These are phyloP conservation scores for Calonectria multiphialidica DNA, from an alignment of 2,329 filamentous ascomycete species.

Conservation along the genomic window DNA sequence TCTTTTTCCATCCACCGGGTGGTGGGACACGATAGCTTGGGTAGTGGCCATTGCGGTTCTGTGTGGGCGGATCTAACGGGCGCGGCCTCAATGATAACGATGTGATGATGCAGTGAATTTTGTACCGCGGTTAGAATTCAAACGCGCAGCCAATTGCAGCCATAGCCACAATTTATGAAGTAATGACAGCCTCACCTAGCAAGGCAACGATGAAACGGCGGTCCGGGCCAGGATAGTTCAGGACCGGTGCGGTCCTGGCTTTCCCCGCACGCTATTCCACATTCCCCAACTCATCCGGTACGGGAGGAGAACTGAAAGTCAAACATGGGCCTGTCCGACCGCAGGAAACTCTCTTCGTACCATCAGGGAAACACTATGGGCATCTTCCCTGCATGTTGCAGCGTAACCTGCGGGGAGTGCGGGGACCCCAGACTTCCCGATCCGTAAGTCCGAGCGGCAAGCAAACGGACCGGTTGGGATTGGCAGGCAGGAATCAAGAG, in stretches of 20 bases:
- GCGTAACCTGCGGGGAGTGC: background rate
- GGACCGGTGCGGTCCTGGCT: background rate
- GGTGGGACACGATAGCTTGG: slow-evolving; percentile 21
- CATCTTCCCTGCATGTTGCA: background rate
- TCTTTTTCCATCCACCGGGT: slow-evolving; percentile 19
- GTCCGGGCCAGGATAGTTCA: background rate
- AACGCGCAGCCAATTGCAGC: background rate
- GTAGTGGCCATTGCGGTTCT: background rate
- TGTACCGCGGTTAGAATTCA: background rate
- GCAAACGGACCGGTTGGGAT: background rate
- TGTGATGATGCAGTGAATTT: background rate
- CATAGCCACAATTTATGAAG: background rate
- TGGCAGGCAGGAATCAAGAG: background rate
- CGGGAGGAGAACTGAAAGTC: background rate
- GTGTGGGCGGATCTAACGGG: background rate
- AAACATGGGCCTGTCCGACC: background rate
- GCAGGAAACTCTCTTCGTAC: background rate
- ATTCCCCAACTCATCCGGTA: background rate
- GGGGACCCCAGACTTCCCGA: background rate
- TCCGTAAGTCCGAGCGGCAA: background rate
- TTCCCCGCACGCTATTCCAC: background rate
- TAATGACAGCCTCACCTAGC: background rate
- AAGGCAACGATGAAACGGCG: background rate
- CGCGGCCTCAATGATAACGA: background rate
- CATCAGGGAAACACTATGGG: background rate